Evolutionary conservation across 345 rosid species (phyloP), one percentile per base, ranked within the genome.

Genomic region (Brassica incana): DNA sequence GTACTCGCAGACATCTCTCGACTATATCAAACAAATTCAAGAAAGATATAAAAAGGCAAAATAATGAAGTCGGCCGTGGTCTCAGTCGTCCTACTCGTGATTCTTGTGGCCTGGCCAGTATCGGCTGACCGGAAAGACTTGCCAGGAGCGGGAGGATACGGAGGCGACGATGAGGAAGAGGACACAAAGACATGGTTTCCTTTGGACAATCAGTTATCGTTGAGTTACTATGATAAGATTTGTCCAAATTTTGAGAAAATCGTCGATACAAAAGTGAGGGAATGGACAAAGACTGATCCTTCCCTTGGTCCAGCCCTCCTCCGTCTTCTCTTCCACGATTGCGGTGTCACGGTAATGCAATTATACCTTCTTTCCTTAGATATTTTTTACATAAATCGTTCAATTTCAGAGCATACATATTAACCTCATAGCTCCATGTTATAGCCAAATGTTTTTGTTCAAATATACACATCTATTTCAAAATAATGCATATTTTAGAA

Each of bases 281-380:
- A 85, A 73, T 91, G 90, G 97, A 52, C 83, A 7, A 65, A 80
- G 15, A 80, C 69, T 70, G 98, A 93, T 74, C 0, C 67, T 32
- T 88, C 92, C 11, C 72, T 91, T 25, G 96, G 92, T 20, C 77
- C 98, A 0, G 74, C 88, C 81, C 88, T 91, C 69, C 77, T 91
- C 77, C 85, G 97, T 78, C 74, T 94, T 85, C 78, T 85, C 76
- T 94, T 90, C 86, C 98, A 89, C 65, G 98, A 91, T 72, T 93
- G 92, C 11, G 81, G 82, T 0, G 94, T 85, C 63, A 78, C 89
- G 90, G 94, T 91, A 87, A 54, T 64, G 14, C 23, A n/a, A 58
- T 12, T 30, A 15, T 35, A 9, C 9, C 50, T 6, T 30, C 16
- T 60, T 48, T 48, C 23, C 56, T 63, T 25, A 30, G n/a, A 62